Base-by-base conservation (phyloP, 2,329 filamentous ascomycete genomes). In the Mollisiaceae sp. region DNA sequence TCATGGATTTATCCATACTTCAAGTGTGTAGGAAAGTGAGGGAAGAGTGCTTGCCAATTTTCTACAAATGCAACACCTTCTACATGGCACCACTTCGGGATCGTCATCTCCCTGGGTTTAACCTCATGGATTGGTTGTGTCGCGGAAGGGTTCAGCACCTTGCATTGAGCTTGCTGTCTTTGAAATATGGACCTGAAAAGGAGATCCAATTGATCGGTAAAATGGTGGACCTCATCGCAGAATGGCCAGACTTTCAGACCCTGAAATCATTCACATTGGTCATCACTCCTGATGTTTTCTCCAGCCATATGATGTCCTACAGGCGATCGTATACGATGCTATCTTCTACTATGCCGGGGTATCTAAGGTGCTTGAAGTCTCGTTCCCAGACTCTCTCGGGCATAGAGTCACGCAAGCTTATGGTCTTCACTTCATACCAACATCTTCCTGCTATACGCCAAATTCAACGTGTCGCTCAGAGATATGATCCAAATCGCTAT, bases 401-500 rank as follows among this genome's bases (percentile, higher is more conserved):
- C 24, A 18, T 35, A 4, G 32, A 35, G 50, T 35, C 50, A 35
- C 8, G 8, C 24, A 35, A 54, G 27, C 50, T 35, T 15, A 18
- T 54, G 24, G 27, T 54, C 12, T 35, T 32, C 22, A 54, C 50
- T 32, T 12, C 50, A 27, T 15, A 18, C 18, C 24, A n/a, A 15
- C 8, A 6, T 8, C 50, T 14, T 12, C 9, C 47, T 2, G 20
- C 50, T 15, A 5, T 54, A 27, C 50, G 18, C 22, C 50, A 54
- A 8, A 27, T 54, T n/a, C 24, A 27, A 5, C 24, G 14, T 54
- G 18, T 35, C 24, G 3, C 24, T 5, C 8, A 24, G 12, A 50
- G 11, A 22, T 50, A 50, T 9, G 45, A 50, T 11, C 18, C 45
- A 50, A 50, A 50, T 50, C 45, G 45, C n/a, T 39, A 58, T 58